Percentiles rank a stretch among this genome's conserved stretches.
phyloP scores from a whole-genome alignment of 345 rosid species.

The Arabis hirsuta region DNA sequence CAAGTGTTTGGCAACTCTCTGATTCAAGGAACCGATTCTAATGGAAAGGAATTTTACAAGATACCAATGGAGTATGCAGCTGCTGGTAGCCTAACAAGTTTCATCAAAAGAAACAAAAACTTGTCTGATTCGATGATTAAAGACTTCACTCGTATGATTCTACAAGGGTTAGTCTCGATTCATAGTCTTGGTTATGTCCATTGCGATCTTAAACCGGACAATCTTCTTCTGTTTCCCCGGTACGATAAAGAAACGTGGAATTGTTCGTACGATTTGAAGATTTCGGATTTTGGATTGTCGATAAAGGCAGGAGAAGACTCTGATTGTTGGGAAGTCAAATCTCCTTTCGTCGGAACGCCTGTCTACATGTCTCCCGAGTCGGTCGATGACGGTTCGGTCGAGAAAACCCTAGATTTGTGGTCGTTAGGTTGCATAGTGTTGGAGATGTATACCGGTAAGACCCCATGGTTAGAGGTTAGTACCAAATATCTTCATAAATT shows the following conservation, averaged over 20 bases:
- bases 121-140: slow-evolving; percentile 1
- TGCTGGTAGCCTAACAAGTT: slow-evolving; percentile 20
- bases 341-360: slow-evolving; percentile 33
- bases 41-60: slow-evolving; percentile 15
- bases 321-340: background rate
- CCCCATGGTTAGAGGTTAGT: slow-evolving; percentile 13
- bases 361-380: slow-evolving; percentile 39
- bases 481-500: background rate
- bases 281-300: slow-evolving; percentile 39
- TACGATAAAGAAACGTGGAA: slow-evolving; percentile 29
- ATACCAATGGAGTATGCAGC: slow-evolving; percentile 37
- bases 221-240: slow-evolving; percentile 35
- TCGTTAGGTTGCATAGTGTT: slow-evolving; percentile 40
- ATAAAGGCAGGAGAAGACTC: background rate
- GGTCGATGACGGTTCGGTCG: background rate
- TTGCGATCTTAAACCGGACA: slow-evolving; percentile 44
- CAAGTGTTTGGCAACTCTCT: slow-evolving; percentile 24
- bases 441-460: slow-evolving; percentile 33
- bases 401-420: slow-evolving; percentile 44
- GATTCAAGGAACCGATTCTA: background rate
- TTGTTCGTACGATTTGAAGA: slow-evolving; percentile 32
- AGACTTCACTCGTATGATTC: slow-evolving; percentile 40
- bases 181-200: slow-evolving; percentile 44
- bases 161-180: slow-evolving; percentile 40
- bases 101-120: slow-evolving; percentile 13